Percentiles rank a stretch among this genome's conserved stretches.
Conservation (phyloP, 2,329 filamentous ascomycete genomes). For the Sporothrix protearum region DNA sequence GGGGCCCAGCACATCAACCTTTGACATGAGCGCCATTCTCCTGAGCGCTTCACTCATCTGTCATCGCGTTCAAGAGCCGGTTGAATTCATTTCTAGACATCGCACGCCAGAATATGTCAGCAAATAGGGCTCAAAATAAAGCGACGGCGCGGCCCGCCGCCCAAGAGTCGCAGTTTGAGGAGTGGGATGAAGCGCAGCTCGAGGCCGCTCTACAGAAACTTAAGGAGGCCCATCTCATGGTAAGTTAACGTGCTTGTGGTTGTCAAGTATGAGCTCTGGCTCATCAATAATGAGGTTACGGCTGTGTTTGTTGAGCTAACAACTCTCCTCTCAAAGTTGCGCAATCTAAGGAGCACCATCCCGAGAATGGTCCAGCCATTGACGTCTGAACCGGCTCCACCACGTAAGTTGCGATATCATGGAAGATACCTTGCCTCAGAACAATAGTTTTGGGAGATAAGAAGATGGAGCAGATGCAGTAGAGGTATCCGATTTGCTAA, state of each 20-base stretch:
- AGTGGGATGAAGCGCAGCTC: conserved; percentile 49
- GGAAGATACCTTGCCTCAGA: not conserved
- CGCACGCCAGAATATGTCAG: not conserved
- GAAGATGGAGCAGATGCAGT: not conserved
- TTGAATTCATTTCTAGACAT: not conserved
- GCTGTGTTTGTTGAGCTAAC: not conserved
- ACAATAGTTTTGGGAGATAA: not conserved
- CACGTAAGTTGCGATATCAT: conserved; percentile 43
- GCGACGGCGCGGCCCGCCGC: not conserved
- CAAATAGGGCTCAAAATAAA: conserved; percentile 20
- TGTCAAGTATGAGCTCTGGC: too few species aligned
- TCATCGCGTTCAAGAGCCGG: not conserved
- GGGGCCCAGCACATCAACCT: not conserved
- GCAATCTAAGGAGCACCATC: conserved; percentile 47
- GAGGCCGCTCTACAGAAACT: conserved; percentile 49
- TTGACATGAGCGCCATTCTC: not conserved
- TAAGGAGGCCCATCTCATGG: conserved; percentile 55
- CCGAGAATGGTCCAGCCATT: conserved; percentile 52
- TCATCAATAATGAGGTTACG: not conserved
- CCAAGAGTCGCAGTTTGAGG: conserved; percentile 31
- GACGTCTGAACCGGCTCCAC: conserved; percentile 44
- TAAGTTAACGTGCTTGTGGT: conserved; percentile 31
- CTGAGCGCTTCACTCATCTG: not conserved
- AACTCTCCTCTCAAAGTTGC: conserved; percentile 38
- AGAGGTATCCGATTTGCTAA: not conserved